These are phyloP conservation scores for Puccinia coronata DNA, from an alignment of 1,284 basidiomycete species.

Conservation along the genomic window DNA sequence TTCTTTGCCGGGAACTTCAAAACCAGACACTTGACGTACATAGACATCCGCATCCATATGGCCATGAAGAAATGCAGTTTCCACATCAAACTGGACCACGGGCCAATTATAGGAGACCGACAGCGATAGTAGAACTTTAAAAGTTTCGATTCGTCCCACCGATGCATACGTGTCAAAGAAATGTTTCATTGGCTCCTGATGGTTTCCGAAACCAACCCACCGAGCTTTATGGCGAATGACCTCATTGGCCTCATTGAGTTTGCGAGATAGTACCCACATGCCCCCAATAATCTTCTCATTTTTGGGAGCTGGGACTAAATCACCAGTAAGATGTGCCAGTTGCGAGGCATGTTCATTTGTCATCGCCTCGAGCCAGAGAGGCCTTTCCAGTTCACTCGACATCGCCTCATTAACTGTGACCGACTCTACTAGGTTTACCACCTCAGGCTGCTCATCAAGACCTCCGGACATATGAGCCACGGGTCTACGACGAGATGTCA, in stretches of 20 bases:
- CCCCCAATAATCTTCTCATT: slow-evolving; percentile 29
- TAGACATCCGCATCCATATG: slow-evolving; percentile 19
- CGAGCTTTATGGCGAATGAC: slow-evolving; percentile 17
- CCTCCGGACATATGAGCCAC: no score
- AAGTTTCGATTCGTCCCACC: neutral
- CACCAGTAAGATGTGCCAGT: neutral
- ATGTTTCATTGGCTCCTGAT: slow-evolving; percentile 1
- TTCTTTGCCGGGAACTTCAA: neutral
- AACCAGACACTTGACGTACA: neutral
- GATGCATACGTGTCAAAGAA: slow-evolving; percentile 20
- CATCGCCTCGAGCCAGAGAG: slow-evolving; percentile 23
- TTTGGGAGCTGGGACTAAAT: neutral
- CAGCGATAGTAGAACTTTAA: slow-evolving; percentile 10
- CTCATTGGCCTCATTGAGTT: slow-evolving; percentile 13
- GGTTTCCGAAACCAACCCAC: slow-evolving; percentile 27
- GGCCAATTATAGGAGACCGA: neutral
- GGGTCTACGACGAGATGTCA: neutral
- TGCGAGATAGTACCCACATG: slow-evolving; percentile 25
- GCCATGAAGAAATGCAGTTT: slow-evolving; percentile 16
- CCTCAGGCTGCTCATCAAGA: neutral
- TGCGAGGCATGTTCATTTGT: neutral
- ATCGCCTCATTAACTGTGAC: neutral
- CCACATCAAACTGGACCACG: slow-evolving; percentile 19
- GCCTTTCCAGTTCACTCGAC: neutral
- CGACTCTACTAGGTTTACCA: neutral